A percentile compares a stretch with the other conserved stretches of the same genome.
These are phyloP conservation scores for Schrenkiella parvula DNA, from an alignment of 345 rosid species.

Conservation along the genomic window DNA sequence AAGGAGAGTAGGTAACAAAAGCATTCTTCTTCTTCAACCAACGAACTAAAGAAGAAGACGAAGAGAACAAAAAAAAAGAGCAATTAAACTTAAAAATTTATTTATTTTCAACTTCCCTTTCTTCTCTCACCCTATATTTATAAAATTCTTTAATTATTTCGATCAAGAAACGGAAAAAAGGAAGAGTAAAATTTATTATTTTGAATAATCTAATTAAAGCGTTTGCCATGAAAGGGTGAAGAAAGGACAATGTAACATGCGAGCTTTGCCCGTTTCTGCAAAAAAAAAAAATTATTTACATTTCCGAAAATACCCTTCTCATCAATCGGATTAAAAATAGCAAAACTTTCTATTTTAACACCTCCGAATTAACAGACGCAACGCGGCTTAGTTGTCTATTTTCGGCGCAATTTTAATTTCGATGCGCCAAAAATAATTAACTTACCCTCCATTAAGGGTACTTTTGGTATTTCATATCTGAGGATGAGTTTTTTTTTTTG, in stretches of 20 bases:
- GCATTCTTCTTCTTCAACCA: constrained; percentile 34
- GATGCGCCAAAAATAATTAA: not conserved
- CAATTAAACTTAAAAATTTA: not conserved
- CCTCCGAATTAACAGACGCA: constrained; percentile 7
- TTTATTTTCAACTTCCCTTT: not conserved
- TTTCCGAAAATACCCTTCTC: constrained; percentile 42
- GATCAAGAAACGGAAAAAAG: constrained; percentile 29
- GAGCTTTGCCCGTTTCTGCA: constrained; percentile 62
- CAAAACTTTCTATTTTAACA: constrained; percentile 15
- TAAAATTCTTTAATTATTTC: constrained; percentile 1
- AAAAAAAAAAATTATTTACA: not conserved
- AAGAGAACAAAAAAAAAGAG: not conserved
- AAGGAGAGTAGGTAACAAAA: constrained; percentile 42
- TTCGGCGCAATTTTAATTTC: not conserved
- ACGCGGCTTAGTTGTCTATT: constrained; percentile 24
- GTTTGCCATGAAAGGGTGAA: constrained; percentile 40
- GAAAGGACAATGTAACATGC: constrained; percentile 69
- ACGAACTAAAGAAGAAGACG: constrained; percentile 21
- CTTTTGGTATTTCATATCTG: not conserved
- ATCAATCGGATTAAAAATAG: constrained; percentile 16
- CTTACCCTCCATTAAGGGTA: not conserved
- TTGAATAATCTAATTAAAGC: constrained; percentile 43
- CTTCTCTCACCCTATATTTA: constrained; percentile 21
- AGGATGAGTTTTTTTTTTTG: not conserved
- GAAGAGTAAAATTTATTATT: constrained; percentile 24